Conservation (phyloP, 257 asterid species). For the Leonotis leonurus region DNA sequence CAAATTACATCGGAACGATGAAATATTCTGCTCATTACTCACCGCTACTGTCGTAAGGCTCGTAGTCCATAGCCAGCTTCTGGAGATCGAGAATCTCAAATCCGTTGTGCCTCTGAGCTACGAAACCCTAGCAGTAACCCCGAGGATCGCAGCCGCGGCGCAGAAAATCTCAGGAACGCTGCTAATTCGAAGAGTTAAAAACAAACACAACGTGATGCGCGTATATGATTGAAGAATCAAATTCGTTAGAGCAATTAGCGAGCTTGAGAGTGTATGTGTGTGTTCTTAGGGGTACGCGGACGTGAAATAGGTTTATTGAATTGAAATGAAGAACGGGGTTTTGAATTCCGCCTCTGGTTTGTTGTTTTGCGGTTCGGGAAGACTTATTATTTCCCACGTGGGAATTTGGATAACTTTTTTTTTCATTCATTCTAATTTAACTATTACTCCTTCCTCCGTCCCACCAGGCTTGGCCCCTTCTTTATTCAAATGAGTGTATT, state of each 20-base stretch:
- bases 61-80: constrained; percentile 78
- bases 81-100: constrained; percentile 19
- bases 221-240: constrained; percentile 13
- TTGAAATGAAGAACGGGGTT: constrained; percentile 7
- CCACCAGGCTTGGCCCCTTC: no score
- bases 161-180: neutral
- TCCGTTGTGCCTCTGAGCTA: constrained; percentile 14
- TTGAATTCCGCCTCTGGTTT: constrained; percentile 23
- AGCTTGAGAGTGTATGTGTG: constrained; percentile 11
- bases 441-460: no score
- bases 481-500: no score
- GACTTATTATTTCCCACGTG: constrained; percentile 3
- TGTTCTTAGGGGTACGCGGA: constrained; percentile 41
- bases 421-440: neutral
- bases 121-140: constrained; percentile 21
- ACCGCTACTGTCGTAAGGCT: constrained; percentile 75
- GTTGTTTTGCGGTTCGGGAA: constrained; percentile 8
- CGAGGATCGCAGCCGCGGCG: neutral
- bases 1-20: neutral
- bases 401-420: neutral
- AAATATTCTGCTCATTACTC: constrained; percentile 14
- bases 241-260: constrained; percentile 15
- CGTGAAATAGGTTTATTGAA: constrained; percentile 36
- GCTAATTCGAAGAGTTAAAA: constrained; percentile 15
- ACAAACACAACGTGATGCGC: constrained; percentile 13